phyloP scores from a whole-genome alignment of 2,329 filamentous ascomycete species.

The Hortaea sp. region DNA sequence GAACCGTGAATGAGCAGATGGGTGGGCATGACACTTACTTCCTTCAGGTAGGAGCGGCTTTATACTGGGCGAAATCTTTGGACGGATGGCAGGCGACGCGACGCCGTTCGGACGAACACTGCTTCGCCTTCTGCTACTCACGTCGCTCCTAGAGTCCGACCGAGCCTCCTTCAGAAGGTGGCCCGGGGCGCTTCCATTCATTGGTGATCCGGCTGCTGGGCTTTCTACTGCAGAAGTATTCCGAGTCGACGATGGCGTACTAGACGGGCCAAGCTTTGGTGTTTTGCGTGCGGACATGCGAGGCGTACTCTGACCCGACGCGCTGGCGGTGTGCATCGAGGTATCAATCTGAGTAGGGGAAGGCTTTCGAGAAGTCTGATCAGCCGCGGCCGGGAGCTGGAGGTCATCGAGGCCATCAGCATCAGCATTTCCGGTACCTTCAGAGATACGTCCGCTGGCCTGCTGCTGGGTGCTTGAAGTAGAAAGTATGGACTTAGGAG shows the following conservation, averaged over 20 bases:
- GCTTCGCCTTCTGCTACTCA: slow-evolving; percentile 51
- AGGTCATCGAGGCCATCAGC: slow-evolving; percentile 46
- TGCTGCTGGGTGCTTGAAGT: background rate
- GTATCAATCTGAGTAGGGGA: slow-evolving; percentile 44
- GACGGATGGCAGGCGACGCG: slow-evolving; percentile 76
- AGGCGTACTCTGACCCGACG: slow-evolving; percentile 44
- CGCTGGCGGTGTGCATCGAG: slow-evolving; percentile 26
- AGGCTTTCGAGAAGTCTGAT: slow-evolving; percentile 11
- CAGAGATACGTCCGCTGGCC: background rate
- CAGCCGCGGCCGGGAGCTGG: slow-evolving; percentile 56
- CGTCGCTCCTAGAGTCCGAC: slow-evolving; percentile 35
- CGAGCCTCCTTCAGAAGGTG: slow-evolving; percentile 20
- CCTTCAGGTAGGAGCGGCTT: slow-evolving; percentile 74
- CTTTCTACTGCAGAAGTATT: slow-evolving; percentile 38
- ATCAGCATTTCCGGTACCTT: background rate
- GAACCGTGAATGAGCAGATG: background rate
- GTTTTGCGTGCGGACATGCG: slow-evolving; percentile 57
- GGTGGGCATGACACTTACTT: slow-evolving; percentile 34
- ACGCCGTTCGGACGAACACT: slow-evolving; percentile 50
- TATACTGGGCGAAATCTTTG: slow-evolving; percentile 87
- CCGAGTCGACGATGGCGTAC: slow-evolving; percentile 33
- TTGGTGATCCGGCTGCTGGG: slow-evolving; percentile 39
- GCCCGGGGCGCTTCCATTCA: slow-evolving; percentile 35
- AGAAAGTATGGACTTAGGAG: slow-evolving; percentile 23
- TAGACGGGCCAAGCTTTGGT: slow-evolving; percentile 52